Evolutionary conservation across 2,329 filamentous ascomycete genomes (phyloP), one percentile per base, ranked within the genome.

Genomic region (Incumbomyces lentus): DNA sequence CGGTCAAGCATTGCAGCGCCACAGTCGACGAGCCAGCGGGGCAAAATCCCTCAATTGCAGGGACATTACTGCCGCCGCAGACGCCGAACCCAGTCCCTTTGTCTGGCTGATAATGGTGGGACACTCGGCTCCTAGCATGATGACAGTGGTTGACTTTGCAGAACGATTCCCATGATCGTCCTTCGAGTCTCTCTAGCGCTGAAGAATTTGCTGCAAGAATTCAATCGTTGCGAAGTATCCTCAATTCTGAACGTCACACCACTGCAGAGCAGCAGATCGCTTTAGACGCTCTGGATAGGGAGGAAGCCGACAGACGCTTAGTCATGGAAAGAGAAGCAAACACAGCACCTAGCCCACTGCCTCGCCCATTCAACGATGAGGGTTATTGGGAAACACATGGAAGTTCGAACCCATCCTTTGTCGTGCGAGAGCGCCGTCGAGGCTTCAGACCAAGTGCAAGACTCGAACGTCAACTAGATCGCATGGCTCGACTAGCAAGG

Each of bases 271-370:
- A 58, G 19, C 56, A 56, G 42, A 61, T 60, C 47, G 66, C 65
- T 6, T 48, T 67, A 41, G 63, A 67, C 39, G 60, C 64, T 10
- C 48, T 69, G 16, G 63, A 68, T 48, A 59, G 60, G 54, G 66
- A 70, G 52, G 55, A 67, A 34, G 59, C 60, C 19, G 56, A 62
- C 37, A 59, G 58, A 32, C 36, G 41, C 19, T 8, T 19, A 17
- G 46, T 49, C 26, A 52, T 55, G 16, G 55, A 60, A 37, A 53
- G 54, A 22, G 50, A 44, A 57, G 56, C 39, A 58, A 62, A 45
- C 56, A 59, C 46, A 52, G 50, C 19, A 54, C 55, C 11, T 45
- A 37, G n/a, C 40, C n/a, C 17, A 32, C 17, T 33, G 6, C 5
- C 18, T 35, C 19, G 44, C 17, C 11, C 14, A n/a, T 11, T 37